Evolutionary conservation across 768 basidiomycete species (phyloP), one percentile per base, ranked within the genome.

Genomic region (Chalciporus chontae): DNA sequence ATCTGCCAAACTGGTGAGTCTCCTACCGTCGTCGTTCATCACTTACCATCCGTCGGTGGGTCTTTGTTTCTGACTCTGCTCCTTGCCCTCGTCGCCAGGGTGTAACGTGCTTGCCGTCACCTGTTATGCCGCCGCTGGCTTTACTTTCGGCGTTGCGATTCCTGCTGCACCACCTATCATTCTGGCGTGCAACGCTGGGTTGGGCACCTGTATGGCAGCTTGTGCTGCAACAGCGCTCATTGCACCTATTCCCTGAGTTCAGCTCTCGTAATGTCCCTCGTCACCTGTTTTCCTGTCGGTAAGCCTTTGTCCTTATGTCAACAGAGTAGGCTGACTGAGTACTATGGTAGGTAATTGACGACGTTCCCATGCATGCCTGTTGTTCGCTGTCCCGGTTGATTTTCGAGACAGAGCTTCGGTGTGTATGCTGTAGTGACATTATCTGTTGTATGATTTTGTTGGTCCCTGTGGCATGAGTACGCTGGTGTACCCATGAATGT

Each of bases 191-290:
- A 67, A 69, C 3, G 40, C 26, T 2, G 62, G 1, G 5, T 39
- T 65, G 1, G 66, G 66, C 3, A 43, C 47, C 0, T 66, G 65
- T 34, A 67, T 63, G 65, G 57, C 45, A 0, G 45, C 61, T 4
- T 66, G 65, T 13, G 65, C 65, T 1, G 15, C 15, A 4, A 31
- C 34, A 0, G 60, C 58, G 1, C 54, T 65, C 23, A 0, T 66
- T 19, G 53, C 60, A 2, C 67, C 65, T 3, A 62, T 24, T 14
- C 65, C 55, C 15, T 69, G 50, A 66, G 23, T 14, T 14, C n/a
- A n/a, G 1, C 14, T 1, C 32, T 2, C n/a, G 5, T 34, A 3
- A 24, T 34, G 29, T n/a, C 15, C 13, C 32, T 34, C 32, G 3
- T 34, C 14, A n/a, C 2, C n/a, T 7, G 3, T 15, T 3, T 34